Conservation (phyloP, 495 filamentous ascomycete species). For the Penicillium alfredii region DNA sequence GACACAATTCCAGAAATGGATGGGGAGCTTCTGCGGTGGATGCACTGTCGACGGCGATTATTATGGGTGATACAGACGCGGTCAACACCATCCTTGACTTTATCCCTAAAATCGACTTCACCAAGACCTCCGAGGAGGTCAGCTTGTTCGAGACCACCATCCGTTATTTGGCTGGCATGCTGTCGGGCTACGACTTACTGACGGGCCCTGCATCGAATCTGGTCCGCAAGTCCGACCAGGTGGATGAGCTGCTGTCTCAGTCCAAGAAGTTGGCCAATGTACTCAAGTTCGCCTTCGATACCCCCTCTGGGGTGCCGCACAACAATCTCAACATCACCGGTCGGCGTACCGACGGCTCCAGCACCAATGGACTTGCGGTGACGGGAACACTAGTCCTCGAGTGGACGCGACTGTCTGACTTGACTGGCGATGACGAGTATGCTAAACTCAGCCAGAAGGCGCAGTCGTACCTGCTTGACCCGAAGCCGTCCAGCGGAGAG, state of each 20-base stretch:
- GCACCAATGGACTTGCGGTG: constrained; percentile 62
- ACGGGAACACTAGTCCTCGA: constrained; percentile 74
- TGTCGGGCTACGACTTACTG: constrained; percentile 79
- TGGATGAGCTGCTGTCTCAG: constrained; percentile 57
- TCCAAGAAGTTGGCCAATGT: constrained; percentile 63
- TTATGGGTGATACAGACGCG: constrained; percentile 66
- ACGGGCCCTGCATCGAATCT: constrained; percentile 59
- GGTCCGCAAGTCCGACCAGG: constrained; percentile 36
- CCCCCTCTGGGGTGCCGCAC: constrained; percentile 66
- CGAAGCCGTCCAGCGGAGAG: constrained; percentile 53
- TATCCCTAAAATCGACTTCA: constrained; percentile 64
- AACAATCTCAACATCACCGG: constrained; percentile 61
- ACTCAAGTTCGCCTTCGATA: constrained; percentile 74
- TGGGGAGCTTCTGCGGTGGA: constrained; percentile 87
- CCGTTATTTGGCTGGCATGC: constrained; percentile 72
- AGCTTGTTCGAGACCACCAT: constrained; percentile 90
- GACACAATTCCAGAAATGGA: constrained; percentile 54
- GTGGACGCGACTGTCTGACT: constrained; percentile 77
- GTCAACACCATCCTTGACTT: constrained; percentile 64
- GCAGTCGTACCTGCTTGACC: constrained; percentile 66
- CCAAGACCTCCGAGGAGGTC: constrained; percentile 48
- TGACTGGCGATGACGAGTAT: constrained; percentile 63
- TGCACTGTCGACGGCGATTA: constrained; percentile 70
- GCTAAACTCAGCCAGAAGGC: constrained; percentile 60
- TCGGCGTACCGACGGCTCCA: constrained; percentile 40